Percentiles rank a stretch among this genome's conserved stretches.
Evolutionary conservation across 2,329 filamentous ascomycete genomes (phyloP).

Genomic region (Aureobasidium lini): DNA sequence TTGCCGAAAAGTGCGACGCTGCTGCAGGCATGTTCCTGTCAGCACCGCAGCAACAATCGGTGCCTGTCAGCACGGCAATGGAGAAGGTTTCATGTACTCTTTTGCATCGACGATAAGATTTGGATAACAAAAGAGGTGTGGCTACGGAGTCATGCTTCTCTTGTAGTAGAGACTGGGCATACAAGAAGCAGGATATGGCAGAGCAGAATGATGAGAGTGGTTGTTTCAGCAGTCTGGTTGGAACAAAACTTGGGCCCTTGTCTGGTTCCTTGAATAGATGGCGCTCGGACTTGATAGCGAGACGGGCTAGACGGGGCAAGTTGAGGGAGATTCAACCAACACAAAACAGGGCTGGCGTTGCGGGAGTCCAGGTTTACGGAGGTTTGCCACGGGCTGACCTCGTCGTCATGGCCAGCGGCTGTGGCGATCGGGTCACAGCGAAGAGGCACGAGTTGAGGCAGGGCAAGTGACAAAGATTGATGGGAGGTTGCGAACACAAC

Average conservation of each 20-base stretch:
- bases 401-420: conserved; percentile 4
- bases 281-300: conserved; percentile 6
- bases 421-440: neutral
- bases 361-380: neutral
- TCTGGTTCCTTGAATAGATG: conserved; percentile 7
- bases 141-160: neutral
- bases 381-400: conserved; percentile 3
- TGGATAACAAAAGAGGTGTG: neutral
- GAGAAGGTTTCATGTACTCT: neutral
- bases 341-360: neutral
- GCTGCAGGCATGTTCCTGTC: conserved; percentile 3
- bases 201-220: neutral
- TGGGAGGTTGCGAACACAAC: neutral
- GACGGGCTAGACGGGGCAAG: conserved; percentile 8
- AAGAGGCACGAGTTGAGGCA: neutral
- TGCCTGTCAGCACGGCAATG: conserved; percentile 5
- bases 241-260: conserved; percentile 2
- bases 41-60: conserved; percentile 5
- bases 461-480: neutral
- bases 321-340: conserved; percentile 11
- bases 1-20: neutral
- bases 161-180: neutral
- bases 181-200: neutral
- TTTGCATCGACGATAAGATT: conserved; percentile 3
- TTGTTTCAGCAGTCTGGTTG: neutral